Conservation (phyloP, 2,329 filamentous ascomycete genomes). For the Teratosphaeria epicoccoides region DNA sequence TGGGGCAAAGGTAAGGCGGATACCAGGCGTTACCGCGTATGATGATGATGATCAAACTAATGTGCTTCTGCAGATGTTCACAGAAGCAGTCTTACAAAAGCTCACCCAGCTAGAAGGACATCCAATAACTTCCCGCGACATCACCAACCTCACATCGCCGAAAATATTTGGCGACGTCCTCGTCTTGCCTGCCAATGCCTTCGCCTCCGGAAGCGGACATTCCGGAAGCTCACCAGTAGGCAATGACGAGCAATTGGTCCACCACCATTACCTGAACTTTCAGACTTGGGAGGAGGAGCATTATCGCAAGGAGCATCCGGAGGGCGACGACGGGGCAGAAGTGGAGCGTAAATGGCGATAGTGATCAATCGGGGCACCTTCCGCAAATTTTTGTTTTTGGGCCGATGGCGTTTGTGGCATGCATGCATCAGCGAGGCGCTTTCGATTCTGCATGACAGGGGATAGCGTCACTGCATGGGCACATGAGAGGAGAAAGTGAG, state of each 20-base stretch:
- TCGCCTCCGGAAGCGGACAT: slow-evolving; percentile 8
- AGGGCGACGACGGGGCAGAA: too few relatives aligned
- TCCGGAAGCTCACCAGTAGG: slow-evolving; percentile 5
- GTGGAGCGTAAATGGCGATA: too few relatives aligned
- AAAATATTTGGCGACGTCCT: slow-evolving; percentile 11
- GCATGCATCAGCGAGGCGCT: background rate
- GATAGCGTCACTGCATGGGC: background rate
- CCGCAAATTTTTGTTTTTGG: background rate
- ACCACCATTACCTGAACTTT: slow-evolving; percentile 4
- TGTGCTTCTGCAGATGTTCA: slow-evolving; percentile 8
- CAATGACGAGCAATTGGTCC: slow-evolving; percentile 9
- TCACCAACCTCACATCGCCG: slow-evolving; percentile 6
- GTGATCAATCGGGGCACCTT: too few relatives aligned
- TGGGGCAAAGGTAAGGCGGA: slow-evolving; percentile 6
- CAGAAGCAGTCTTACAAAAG: slow-evolving; percentile 8
- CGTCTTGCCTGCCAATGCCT: slow-evolving; percentile 12
- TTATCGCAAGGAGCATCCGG: background rate
- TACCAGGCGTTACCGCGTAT: background rate
- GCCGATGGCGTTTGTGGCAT: background rate
- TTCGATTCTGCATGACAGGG: background rate
- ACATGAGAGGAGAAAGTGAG: background rate
- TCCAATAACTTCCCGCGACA: slow-evolving; percentile 1
- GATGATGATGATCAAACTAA: background rate
- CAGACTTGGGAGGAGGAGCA: background rate
- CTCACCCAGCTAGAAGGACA: slow-evolving; percentile 3